Evolutionary conservation across 257 asterid species (phyloP), one percentile per base, ranked within the genome.

Genomic region (Scutellaria baicalensis): DNA sequence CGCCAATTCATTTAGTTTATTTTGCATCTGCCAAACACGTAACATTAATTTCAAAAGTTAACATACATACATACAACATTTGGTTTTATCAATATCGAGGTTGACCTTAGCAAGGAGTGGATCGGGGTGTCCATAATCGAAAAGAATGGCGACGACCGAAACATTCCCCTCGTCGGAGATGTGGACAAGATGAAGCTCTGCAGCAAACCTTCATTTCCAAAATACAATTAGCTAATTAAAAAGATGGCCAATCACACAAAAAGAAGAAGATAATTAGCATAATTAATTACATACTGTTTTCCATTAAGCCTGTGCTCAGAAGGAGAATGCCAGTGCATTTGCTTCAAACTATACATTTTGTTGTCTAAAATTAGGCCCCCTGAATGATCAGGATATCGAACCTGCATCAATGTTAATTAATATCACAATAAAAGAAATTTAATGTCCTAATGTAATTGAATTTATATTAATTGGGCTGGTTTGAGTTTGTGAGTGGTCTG

Each of bases 251-350:
- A 21, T 33, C 70, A 47, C 43, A 45, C 42, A 48, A n/a, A 35
- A 20, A 61, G 31, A 44, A 21, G 13, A 17, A 17, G 14, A 14
- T 48, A 1, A 6, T 5, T 9, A n/a, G n/a, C n/a, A n/a, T n/a
- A n/a, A n/a, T n/a, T n/a, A n/a, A 52, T 3, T 12, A 9, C 80
- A n/a, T 80, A 91, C 97, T 52, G 86, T 10, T 78, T 65, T 54
- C 96, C 97, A 48, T 91, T 69, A 23, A 89, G 73, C 55, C 77
- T 81, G 81, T 92, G 97, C 51, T 92, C 97, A 4, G 97, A 83
- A 17, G 97, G 97, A 72, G 95, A 69, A 66, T 92, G 97, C 96
- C 96, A 92, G 43, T 89, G 97, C 96, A 92, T 84, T 65, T 92
- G 95, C 84, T 76, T 84, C 83, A 92, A 68, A 20, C 45, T 56